phyloP scores from a whole-genome alignment of 495 filamentous ascomycete species.

The Xylaria venustula region DNA sequence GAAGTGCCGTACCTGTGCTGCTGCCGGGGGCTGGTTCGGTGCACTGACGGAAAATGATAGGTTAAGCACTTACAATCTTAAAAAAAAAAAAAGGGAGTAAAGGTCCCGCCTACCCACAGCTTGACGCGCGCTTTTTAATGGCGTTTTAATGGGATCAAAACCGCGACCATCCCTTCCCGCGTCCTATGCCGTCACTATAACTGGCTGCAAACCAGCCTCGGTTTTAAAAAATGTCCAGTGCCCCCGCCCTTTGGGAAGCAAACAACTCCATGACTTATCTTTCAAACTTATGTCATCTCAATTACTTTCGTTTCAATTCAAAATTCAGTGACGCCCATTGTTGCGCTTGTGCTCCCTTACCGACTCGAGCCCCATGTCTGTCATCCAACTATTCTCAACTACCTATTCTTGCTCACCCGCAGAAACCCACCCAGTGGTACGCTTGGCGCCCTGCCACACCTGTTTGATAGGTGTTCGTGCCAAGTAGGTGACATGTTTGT shows the following conservation, averaged over 20 bases:
- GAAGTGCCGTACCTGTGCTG: neutral
- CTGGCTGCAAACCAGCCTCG: too few relatives aligned
- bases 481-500: too few relatives aligned
- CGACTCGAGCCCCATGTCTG: neutral
- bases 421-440: neutral
- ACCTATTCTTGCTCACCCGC: neutral
- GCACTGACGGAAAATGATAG: neutral
- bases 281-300: too few relatives aligned
- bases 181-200: too few relatives aligned
- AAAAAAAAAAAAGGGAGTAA: neutral
- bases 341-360: neutral
- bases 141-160: neutral
- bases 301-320: too few relatives aligned
- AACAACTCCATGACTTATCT: too few relatives aligned
- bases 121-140: neutral
- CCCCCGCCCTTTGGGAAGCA: too few relatives aligned
- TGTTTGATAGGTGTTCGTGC: neutral
- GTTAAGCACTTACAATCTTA: neutral
- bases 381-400: neutral
- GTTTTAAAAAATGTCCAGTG: too few relatives aligned
- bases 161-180: slow-evolving; percentile 3
- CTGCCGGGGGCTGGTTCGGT: too few relatives aligned
- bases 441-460: neutral
- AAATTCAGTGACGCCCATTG: neutral
- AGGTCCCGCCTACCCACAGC: neutral